Evolutionary conservation across 352 stramenopile genomes (phyloP).

Genomic region (Globisporangium canariense): DNA sequence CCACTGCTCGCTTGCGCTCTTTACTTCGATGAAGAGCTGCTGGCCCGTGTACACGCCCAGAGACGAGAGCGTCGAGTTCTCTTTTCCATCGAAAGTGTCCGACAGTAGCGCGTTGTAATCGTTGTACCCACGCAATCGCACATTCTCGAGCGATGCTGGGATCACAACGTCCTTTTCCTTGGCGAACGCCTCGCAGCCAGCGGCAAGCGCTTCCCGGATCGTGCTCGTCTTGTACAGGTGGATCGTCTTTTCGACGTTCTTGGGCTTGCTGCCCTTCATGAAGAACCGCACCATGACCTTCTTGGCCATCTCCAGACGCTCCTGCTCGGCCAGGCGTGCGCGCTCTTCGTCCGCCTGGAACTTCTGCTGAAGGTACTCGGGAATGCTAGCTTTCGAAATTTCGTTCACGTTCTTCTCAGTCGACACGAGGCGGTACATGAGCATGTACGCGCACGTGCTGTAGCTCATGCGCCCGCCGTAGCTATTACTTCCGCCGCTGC

Average conservation of each 20-base stretch:
- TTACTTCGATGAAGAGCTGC: slow-evolving; percentile 70
- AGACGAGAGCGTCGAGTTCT: slow-evolving; percentile 49
- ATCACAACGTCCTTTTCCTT: slow-evolving; percentile 48
- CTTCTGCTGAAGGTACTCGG: slow-evolving; percentile 60
- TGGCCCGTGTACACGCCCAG: slow-evolving; percentile 70
- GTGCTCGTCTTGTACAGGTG: slow-evolving; percentile 76
- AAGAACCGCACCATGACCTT: slow-evolving; percentile 79
- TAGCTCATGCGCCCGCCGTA: slow-evolving; percentile 60
- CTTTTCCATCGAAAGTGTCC: slow-evolving; percentile 56
- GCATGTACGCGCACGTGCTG: slow-evolving; percentile 89
- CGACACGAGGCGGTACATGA: slow-evolving; percentile 86
- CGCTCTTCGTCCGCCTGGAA: slow-evolving; percentile 70
- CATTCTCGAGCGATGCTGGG: slow-evolving; percentile 49
- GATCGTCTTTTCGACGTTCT: slow-evolving; percentile 68
- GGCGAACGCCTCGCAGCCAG: slow-evolving; percentile 49
- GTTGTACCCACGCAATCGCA: slow-evolving; percentile 68
- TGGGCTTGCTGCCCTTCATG: slow-evolving; percentile 62
- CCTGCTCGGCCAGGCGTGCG: slow-evolving; percentile 45
- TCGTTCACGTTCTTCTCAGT: slow-evolving; percentile 61
- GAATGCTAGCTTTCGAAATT: slow-evolving; percentile 57
- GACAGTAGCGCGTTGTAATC: slow-evolving; percentile 71
- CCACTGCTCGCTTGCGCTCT: slow-evolving; percentile 59
- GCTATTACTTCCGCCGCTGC: slow-evolving; percentile 33
- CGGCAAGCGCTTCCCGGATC: slow-evolving; percentile 43
- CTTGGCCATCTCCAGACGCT: slow-evolving; percentile 69